These are phyloP conservation scores for Paecilomyces dactylethromorphus DNA, from an alignment of 2,329 filamentous ascomycete species.

Conservation along the genomic window DNA sequence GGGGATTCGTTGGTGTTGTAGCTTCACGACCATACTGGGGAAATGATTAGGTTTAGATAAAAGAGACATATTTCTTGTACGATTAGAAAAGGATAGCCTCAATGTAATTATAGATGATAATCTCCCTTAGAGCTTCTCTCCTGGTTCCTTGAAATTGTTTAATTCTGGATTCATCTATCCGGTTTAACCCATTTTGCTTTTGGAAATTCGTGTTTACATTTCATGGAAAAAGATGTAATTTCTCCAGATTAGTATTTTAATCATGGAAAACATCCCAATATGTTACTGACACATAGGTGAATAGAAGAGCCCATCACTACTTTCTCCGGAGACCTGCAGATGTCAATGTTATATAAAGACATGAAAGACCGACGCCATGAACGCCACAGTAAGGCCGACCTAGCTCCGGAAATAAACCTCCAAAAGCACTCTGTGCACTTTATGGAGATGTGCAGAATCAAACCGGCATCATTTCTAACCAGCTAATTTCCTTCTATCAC, in stretches of 20 bases:
- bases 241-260: too few relatives aligned
- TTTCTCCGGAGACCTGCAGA: not conserved
- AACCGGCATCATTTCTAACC: not conserved
- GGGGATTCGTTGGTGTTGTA: conserved; percentile 19
- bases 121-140: too few relatives aligned
- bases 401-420: not conserved
- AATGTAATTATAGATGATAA: too few relatives aligned
- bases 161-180: not conserved
- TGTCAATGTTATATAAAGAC: not conserved
- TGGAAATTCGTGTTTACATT: too few relatives aligned
- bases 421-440: not conserved
- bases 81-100: not conserved
- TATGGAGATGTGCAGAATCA: not conserved
- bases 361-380: not conserved
- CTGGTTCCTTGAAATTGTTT: not conserved
- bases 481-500: not conserved
- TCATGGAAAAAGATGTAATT: too few relatives aligned
- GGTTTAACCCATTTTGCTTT: too few relatives aligned
- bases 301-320: not conserved
- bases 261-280: too few relatives aligned
- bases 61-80: not conserved
- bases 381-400: not conserved
- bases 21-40: not conserved
- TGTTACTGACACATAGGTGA: not conserved
- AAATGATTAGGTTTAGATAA: not conserved